Percentiles rank a stretch among this genome's conserved stretches.
Evolutionary conservation across 2,329 filamentous ascomycete species (phyloP).

Genomic region (Harringtonia lauricola): DNA sequence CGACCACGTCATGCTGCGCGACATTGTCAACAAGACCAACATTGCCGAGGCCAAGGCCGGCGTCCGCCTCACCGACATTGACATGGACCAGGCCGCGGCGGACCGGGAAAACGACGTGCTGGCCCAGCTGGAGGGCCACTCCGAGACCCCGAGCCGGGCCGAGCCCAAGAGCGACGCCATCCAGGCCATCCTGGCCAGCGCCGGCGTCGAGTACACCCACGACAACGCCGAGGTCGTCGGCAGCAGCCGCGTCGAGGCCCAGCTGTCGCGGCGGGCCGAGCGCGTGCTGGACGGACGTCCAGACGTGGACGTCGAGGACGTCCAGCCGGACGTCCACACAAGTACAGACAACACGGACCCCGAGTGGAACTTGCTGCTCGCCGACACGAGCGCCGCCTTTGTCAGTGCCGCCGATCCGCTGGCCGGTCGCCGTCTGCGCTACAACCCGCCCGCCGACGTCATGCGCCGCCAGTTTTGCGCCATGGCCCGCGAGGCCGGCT

Average conservation of each 20-base stretch:
- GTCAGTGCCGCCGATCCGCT: slow-evolving; percentile 14
- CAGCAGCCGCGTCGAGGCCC: slow-evolving; percentile 80
- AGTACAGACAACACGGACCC: neutral
- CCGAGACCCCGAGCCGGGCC: neutral
- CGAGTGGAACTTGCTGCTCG: slow-evolving; percentile 40
- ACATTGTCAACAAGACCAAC: slow-evolving; percentile 98
- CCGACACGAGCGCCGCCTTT: slow-evolving; percentile 28
- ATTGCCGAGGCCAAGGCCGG: slow-evolving; percentile 86
- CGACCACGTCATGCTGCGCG: slow-evolving; percentile 71
- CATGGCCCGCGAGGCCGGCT: slow-evolving; percentile 75
- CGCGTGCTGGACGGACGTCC: slow-evolving; percentile 34
- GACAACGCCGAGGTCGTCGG: slow-evolving; percentile 94
- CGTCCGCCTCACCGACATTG: slow-evolving; percentile 66
- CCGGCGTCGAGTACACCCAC: slow-evolving; percentile 90
- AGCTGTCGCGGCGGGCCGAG: slow-evolving; percentile 67
- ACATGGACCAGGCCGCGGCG: slow-evolving; percentile 50
- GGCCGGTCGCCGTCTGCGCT: slow-evolving; percentile 42
- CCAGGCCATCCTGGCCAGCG: slow-evolving; percentile 76
- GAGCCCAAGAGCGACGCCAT: slow-evolving; percentile 58
- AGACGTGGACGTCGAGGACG: slow-evolving; percentile 22
- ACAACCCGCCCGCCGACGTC: slow-evolving; percentile 65
- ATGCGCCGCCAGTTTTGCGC: slow-evolving; percentile 77
- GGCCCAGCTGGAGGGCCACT: slow-evolving; percentile 26
- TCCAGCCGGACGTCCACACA: slow-evolving; percentile 15
- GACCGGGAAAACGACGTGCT: slow-evolving; percentile 35